phyloP scores from a whole-genome alignment of 2,329 filamentous ascomycete genomes.

The Aspergillus novoparasiticus region DNA sequence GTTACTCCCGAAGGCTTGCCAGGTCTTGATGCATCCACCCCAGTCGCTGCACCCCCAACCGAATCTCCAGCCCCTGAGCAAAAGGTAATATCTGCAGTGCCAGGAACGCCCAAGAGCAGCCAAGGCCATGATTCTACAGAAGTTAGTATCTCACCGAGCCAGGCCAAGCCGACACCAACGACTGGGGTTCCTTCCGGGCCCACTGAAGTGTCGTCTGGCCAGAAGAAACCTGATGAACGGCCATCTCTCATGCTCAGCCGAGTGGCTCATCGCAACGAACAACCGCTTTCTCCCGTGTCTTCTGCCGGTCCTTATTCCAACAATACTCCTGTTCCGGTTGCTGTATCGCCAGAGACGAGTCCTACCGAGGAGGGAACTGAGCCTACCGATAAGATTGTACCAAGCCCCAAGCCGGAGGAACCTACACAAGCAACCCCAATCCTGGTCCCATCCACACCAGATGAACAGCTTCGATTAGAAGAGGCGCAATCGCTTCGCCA shows the following conservation, averaged over 20 bases:
- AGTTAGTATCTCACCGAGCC: slow-evolving; percentile 22
- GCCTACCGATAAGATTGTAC: slow-evolving; percentile 49
- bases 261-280: slow-evolving; percentile 31
- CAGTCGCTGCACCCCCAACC: slow-evolving; percentile 45
- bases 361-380: slow-evolving; percentile 63
- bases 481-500: slow-evolving; percentile 52
- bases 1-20: slow-evolving; percentile 16
- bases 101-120: slow-evolving; percentile 28
- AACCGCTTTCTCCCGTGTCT: slow-evolving; percentile 59
- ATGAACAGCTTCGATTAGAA: slow-evolving; percentile 60
- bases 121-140: slow-evolving; percentile 26
- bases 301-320: slow-evolving; percentile 70
- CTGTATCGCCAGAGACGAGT: slow-evolving; percentile 73
- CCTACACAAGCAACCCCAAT: slow-evolving; percentile 27
- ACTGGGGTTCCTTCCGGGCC: slow-evolving; percentile 19
- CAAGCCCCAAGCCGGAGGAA: slow-evolving; percentile 28
- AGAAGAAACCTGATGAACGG: slow-evolving; percentile 32
- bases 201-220: slow-evolving; percentile 19
- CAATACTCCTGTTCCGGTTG: slow-evolving; percentile 69
- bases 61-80: slow-evolving; percentile 53
- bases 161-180: slow-evolving; percentile 20
- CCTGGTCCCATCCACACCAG: slow-evolving; percentile 54
- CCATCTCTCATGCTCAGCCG: slow-evolving; percentile 32
- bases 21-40: slow-evolving; percentile 12
- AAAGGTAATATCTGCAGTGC: slow-evolving; percentile 18